Conservation (phyloP, 768 basidiomycete species). For the Hortiboletus campestris region DNA sequence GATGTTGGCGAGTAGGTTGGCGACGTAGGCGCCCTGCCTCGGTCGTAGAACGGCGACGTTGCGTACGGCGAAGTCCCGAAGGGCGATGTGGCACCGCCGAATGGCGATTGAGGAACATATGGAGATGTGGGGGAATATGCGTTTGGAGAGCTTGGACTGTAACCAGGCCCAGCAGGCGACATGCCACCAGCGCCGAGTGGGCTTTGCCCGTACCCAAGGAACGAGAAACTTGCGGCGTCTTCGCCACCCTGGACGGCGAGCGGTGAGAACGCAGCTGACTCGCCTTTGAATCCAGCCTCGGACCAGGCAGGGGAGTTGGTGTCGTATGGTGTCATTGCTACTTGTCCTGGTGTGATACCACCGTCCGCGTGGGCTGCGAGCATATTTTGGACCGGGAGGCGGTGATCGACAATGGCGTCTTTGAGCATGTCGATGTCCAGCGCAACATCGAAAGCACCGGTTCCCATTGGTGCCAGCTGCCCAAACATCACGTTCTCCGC, state of each 20-base stretch:
- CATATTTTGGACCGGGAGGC: slow-evolving; percentile 81
- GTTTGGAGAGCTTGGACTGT: slow-evolving; percentile 90
- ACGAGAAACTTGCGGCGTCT: slow-evolving; percentile 72
- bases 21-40: slow-evolving; percentile 64
- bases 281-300: slow-evolving; percentile 74
- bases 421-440: slow-evolving; percentile 98
- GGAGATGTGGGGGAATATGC: slow-evolving; percentile 89
- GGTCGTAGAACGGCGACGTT: slow-evolving; percentile 80
- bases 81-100: slow-evolving; percentile 77
- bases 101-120: slow-evolving; percentile 83
- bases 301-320: slow-evolving; percentile 85
- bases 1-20: slow-evolving; percentile 90
- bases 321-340: slow-evolving; percentile 96
- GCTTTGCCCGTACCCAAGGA: slow-evolving; percentile 80
- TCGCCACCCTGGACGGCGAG: slow-evolving; percentile 85
- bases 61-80: slow-evolving; percentile 79
- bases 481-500: slow-evolving; percentile 99
- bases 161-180: slow-evolving; percentile 86
- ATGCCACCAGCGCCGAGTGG: slow-evolving; percentile 81
- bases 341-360: slow-evolving; percentile 88
- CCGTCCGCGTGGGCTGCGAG: slow-evolving; percentile 77
- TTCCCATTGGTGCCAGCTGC: slow-evolving; percentile 99
- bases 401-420: slow-evolving; percentile 96
- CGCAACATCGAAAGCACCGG: slow-evolving; percentile 92
- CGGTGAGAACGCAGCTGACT: slow-evolving; percentile 92